phyloP scores from a whole-genome alignment of 2,329 filamentous ascomycete species.

The Fusarium nodosum region DNA sequence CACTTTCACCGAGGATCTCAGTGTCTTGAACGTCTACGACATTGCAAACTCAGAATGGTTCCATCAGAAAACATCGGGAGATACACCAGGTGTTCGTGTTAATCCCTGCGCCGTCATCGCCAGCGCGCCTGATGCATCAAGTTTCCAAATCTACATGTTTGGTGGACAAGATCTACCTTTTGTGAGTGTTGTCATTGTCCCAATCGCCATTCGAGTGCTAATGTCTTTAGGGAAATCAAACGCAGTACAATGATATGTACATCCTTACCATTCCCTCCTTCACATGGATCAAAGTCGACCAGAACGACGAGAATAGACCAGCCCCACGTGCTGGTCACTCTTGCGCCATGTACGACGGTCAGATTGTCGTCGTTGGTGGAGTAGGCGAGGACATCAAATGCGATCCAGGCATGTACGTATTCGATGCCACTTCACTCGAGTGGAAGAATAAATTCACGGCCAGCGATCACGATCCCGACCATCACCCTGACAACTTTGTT shows the following conservation, averaged over 20 bases:
- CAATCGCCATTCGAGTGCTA: conserved; percentile 3
- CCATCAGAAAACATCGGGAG: conserved; percentile 67
- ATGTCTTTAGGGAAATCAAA: conserved; percentile 59
- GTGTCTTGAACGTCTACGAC: conserved; percentile 76
- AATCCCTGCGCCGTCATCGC: conserved; percentile 73
- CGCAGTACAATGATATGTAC: conserved; percentile 74
- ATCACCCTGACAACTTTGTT: conserved; percentile 64
- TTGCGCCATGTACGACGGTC: conserved; percentile 69
- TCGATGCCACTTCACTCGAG: conserved; percentile 74
- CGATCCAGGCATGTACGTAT: conserved; percentile 75
- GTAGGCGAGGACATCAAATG: conserved; percentile 65
- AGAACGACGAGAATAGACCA: conserved; percentile 67
- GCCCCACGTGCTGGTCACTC: conserved; percentile 61
- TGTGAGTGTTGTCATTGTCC: conserved; percentile 53
- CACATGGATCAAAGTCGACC: conserved; percentile 70
- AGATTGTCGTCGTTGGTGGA: conserved; percentile 75
- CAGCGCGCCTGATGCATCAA: conserved; percentile 77
- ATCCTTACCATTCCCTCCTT: conserved; percentile 73
- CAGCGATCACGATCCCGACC: conserved; percentile 68
- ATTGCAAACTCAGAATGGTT: conserved; percentile 72
- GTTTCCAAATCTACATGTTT: conserved; percentile 83
- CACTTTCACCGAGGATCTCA: conserved; percentile 71
- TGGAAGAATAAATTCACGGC: conserved; percentile 72
- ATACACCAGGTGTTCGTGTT: conserved; percentile 65
- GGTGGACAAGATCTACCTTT: conserved; percentile 81